phyloP scores from a whole-genome alignment of 2,329 filamentous ascomycete species.

The Corynespora cassiicola region DNA sequence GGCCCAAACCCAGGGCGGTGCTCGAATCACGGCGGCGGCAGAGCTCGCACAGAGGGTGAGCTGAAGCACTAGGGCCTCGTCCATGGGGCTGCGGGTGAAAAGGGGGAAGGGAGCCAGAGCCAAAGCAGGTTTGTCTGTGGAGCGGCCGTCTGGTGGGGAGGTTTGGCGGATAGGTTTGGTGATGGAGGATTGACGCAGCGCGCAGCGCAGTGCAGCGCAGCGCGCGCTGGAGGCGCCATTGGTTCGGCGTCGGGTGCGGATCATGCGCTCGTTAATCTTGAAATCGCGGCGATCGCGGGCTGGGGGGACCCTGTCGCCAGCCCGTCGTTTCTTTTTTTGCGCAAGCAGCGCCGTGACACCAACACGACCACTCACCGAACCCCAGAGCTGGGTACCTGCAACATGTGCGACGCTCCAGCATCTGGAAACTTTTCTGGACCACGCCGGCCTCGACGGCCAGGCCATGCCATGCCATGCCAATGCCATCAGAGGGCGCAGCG shows the following conservation, averaged over 20 bases:
- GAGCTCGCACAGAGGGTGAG: slow-evolving; percentile 2
- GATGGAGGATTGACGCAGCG: slow-evolving; percentile 18
- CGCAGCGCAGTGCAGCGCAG: no score
- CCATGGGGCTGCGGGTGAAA: slow-evolving; percentile 18
- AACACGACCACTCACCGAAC: slow-evolving; percentile 10
- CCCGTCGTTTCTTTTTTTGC: slow-evolving; percentile 14
- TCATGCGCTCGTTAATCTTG: slow-evolving; percentile 43
- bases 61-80: slow-evolving; percentile 19
- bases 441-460: no score
- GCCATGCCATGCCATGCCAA: no score
- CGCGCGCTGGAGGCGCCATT: slow-evolving; percentile 29
- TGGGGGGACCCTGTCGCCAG: slow-evolving; percentile 27
- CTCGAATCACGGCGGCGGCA: no score
- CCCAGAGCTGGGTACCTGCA: slow-evolving; percentile 6
- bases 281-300: slow-evolving; percentile 34
- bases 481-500: no score
- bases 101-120: slow-evolving; percentile 15
- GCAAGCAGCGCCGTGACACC: slow-evolving; percentile 8
- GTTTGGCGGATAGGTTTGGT: slow-evolving; percentile 35
- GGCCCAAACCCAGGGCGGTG: no score
- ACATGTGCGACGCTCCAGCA: slow-evolving; percentile 6
- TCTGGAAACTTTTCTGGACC: no score
- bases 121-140: slow-evolving; percentile 19
- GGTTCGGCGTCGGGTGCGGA: slow-evolving; percentile 31
- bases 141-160: slow-evolving; percentile 17